phyloP scores from a whole-genome alignment of 371 early-diverging fungal genomes.

The Blastocladiella emersonii region DNA sequence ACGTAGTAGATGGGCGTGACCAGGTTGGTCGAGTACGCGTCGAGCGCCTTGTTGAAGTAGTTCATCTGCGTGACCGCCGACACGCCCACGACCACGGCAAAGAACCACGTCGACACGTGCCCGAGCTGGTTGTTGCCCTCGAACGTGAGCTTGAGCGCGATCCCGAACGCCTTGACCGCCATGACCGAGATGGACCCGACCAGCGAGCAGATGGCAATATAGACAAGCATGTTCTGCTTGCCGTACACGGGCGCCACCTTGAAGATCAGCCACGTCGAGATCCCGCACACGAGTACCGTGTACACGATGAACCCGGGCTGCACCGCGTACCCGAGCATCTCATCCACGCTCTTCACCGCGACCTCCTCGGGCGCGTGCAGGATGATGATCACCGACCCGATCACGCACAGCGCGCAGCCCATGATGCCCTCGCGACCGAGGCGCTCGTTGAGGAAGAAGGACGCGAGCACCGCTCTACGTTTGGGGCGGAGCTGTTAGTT shows the following conservation, averaged over 20 bases:
- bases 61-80: constrained; percentile 87
- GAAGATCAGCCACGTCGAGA: constrained; percentile 58
- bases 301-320: constrained; percentile 76
- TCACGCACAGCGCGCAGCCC: constrained; percentile 78
- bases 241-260: constrained; percentile 64
- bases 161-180: constrained; percentile 80
- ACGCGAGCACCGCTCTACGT: constrained; percentile 67
- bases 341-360: constrained; percentile 57
- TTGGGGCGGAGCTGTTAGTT: constrained; percentile 8
- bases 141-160: constrained; percentile 78
- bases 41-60: constrained; percentile 90
- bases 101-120: constrained; percentile 70
- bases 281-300: constrained; percentile 40
- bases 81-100: constrained; percentile 57
- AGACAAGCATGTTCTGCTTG: constrained; percentile 61
- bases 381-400: constrained; percentile 77
- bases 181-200: constrained; percentile 81
- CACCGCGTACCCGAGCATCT: constrained; percentile 58
- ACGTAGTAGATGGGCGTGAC: constrained; percentile 87
- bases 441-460: constrained; percentile 73
- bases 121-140: constrained; percentile 79
- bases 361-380: constrained; percentile 79
- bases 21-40: constrained; percentile 74
- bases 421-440: constrained; percentile 70
- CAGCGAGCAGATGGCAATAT: constrained; percentile 74